Conservation (phyloP, 192 early-diverging fungal species). For the Chytriomyces confervae region DNA sequence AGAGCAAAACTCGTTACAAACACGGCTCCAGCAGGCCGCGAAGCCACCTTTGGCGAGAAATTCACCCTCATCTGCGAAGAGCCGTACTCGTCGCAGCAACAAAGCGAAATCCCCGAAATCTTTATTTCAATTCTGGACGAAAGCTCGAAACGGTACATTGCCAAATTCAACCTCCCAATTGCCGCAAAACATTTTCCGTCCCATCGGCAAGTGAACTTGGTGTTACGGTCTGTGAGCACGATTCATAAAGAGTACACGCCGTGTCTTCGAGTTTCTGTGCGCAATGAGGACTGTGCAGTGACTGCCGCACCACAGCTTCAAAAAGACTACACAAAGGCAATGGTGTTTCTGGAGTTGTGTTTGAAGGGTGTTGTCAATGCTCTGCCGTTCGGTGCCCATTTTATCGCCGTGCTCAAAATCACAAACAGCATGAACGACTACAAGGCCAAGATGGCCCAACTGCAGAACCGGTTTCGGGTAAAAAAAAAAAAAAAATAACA, state of each 20-base stretch:
- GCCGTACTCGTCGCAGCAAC: conserved; percentile 1
- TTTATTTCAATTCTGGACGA: conserved; percentile 29
- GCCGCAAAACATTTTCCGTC: conserved; percentile 21
- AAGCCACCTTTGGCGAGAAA: conserved; percentile 30
- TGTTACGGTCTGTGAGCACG: conserved; percentile 25
- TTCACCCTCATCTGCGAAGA: conserved; percentile 12
- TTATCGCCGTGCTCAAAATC: conserved; percentile 19
- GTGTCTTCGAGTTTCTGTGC: conserved; percentile 18
- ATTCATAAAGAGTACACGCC: conserved; percentile 20
- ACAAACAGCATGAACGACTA: conserved; percentile 21
- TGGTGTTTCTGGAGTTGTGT: conserved; percentile 20
- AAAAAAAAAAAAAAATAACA: background rate
- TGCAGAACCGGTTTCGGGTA: conserved; percentile 27
- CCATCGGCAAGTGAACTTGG: conserved; percentile 28
- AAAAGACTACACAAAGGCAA: conserved; percentile 23
- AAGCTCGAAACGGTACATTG: conserved; percentile 26
- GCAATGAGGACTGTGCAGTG: conserved; percentile 12
- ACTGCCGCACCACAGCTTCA: background rate
- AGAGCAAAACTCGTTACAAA: conserved; percentile 28
- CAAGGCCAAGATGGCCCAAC: conserved; percentile 9
- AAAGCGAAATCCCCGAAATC: background rate
- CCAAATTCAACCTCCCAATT: conserved; percentile 31
- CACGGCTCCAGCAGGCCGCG: conserved; percentile 1
- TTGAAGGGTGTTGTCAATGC: conserved; percentile 2
- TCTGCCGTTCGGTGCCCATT: conserved; percentile 20